Base-by-base conservation (phyloP, 352 stramenopile species). In the Saprolegnia diclina region DNA sequence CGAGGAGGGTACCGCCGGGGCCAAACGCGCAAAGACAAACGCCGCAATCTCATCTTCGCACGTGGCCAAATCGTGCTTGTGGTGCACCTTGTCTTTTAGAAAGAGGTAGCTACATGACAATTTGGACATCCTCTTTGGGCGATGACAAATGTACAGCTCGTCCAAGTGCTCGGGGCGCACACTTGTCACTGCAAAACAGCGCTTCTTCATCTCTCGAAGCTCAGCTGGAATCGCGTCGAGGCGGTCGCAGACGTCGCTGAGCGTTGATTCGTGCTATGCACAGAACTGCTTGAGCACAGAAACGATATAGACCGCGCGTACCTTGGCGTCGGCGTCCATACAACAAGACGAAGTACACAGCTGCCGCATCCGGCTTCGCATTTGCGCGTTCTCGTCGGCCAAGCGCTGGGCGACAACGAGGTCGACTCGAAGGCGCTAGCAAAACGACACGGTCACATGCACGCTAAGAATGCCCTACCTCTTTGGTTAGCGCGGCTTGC, bases 41-140 rank as follows among this genome's bases (percentile, higher is more conserved):
- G 74, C 54, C 7, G 76, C 77, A 22, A 92, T 91, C 14, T 88
- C 82, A 10, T 77, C 82, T 29, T 90, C 80, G 46, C 88, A 80
- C 0, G 77, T 75, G 5, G 88, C 82, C 13, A 92, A 75, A 56
- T 92, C 84, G 26, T 90, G 74, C 22, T 85, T 76, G 55, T 82
- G 77, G 55, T 92, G 84, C 11, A 92, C 79, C 53, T 92, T 92
- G 56, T 92, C 84, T 54, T 92, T 92, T 11, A 92, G 69, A 67
- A 79, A 92, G 18, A 92, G 71, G 64, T 91, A 91, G 56, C 81
- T 90, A 59, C 14, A 42, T 50, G 21, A 18, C n/a, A 29, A 32
- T 65, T 7, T 54, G 6, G 65, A 50, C 52, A 18, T 16, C 46
- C 65, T n/a, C n/a, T n/a, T n/a, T n/a, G n/a, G n/a, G n/a, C n/a